Base-by-base conservation (phyloP, 495 filamentous ascomycete genomes). In the Penicillium silybi region DNA sequence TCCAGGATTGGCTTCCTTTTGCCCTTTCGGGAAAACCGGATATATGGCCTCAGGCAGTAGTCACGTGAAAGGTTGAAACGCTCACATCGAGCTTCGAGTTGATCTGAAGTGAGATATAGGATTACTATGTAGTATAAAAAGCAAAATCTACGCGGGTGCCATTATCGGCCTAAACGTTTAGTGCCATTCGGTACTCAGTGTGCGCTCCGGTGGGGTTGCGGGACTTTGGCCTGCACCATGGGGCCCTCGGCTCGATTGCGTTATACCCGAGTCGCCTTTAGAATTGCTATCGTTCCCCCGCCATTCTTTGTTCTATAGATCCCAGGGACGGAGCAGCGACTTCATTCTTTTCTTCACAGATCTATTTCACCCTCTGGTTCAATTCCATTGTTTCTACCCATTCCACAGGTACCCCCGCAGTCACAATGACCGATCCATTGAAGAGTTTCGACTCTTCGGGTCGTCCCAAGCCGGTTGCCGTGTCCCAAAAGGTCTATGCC, bases 401-500 rank as follows among this genome's bases (percentile, higher is more conserved):
- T 3, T 19, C 37, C 7, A 41, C 29, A 19, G 38, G 15, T 27
- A 25, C 26, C 26, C 26, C 9, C 18, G 23, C 16, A 40, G 4
- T 15, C 27, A 64, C 20, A 46, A 74, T 73, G 71, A 62, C 70
- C 3, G 70, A 75, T 40, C 68, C 72, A 18, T 49, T 73, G 43
- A 69, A 71, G 32, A 48, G 65, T 0, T 51, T 66, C n/a, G 64
- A 68, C 37, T 45, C 54, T 32, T 47, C 56, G 9, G 50, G 54
- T 35, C 54, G 54, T 41, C 61, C 60, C 40, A 53, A 51, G 25
- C 50, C 69, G 16, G 60, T 79, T 3, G 41, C 75, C 4, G 63
- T 92, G 19, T 93, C 90, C 7, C 69, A 66, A 34, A 72, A 71
- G 46, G 80, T 78, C 27, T 76, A 84, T 43, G 76, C 78, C 17